Evolutionary conservation across 1,139 yeast species (phyloP).

Genomic region (Pichia inconspicua): DNA sequence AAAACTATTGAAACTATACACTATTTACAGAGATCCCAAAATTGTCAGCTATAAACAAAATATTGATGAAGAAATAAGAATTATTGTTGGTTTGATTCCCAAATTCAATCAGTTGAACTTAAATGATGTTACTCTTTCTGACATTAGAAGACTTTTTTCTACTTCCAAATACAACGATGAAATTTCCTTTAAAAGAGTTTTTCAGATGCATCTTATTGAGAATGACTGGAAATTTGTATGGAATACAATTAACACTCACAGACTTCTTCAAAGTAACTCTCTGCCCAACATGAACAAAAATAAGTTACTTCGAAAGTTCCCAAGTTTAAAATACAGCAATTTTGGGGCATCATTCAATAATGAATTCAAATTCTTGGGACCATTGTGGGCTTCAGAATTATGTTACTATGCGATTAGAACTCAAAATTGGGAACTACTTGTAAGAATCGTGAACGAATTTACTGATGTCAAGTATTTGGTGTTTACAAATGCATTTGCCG

Average conservation of each 20-base stretch:
- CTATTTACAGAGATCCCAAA: neutral
- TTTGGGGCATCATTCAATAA: slow-evolving; percentile 3
- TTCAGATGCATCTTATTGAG: neutral
- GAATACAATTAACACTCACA: neutral
- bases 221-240: slow-evolving; percentile 7
- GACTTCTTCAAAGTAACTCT: neutral
- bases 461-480: slow-evolving; percentile 1
- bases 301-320: neutral
- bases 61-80: neutral
- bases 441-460: slow-evolving; percentile 7
- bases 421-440: slow-evolving; percentile 11
- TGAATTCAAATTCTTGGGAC: neutral
- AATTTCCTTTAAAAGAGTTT: neutral
- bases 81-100: neutral
- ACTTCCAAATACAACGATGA: slow-evolving; percentile 1
- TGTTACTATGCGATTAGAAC: neutral
- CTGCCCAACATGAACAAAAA: neutral
- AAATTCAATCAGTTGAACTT: neutral
- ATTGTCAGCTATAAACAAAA: too few species aligned
- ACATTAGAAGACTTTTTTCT: neutral
- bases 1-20: neutral
- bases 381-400: neutral
- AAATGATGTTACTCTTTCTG: neutral
- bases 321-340: neutral
- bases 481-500: slow-evolving; percentile 1